A percentile compares a stretch with the other conserved stretches of the same genome.
Conservation (phyloP, 306 rosid genomes). For the Oxytropis ochrocephala region DNA sequence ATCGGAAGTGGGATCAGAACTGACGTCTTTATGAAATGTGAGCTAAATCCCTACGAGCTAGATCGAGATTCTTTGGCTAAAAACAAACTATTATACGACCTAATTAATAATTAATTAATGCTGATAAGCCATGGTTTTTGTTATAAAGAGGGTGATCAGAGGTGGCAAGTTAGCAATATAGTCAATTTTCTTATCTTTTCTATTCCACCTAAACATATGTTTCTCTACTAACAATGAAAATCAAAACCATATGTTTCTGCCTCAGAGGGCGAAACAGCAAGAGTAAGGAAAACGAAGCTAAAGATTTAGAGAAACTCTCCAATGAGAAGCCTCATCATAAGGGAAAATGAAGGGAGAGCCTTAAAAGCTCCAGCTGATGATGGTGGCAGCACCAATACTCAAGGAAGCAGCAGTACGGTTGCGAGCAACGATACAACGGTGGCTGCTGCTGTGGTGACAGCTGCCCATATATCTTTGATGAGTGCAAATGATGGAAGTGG, state of each 20-base stretch:
- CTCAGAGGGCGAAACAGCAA: slow-evolving; percentile 22
- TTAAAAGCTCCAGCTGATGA: slow-evolving; percentile 10
- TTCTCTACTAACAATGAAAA: slow-evolving; percentile 32
- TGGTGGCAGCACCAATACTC: slow-evolving; percentile 16
- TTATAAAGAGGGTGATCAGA: not conserved
- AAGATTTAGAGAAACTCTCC: slow-evolving; percentile 28
- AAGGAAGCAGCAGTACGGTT: not conserved
- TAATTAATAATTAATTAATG: slow-evolving; percentile 23
- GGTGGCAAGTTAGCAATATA: not conserved
- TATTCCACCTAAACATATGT: not conserved
- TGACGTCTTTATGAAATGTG: no score
- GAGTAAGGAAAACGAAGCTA: slow-evolving; percentile 25
- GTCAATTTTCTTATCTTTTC: not conserved
- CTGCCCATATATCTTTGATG: slow-evolving; percentile 20
- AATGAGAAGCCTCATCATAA: slow-evolving; percentile 17
- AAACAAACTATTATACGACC: not conserved
- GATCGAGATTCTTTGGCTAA: no score
- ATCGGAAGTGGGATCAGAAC: no score
- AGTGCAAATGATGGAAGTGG: slow-evolving; percentile 28
- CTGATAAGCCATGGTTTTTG: not conserved
- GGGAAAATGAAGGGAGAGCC: slow-evolving; percentile 14
- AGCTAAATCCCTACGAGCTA: no score
- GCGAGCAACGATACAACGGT: slow-evolving; percentile 23
- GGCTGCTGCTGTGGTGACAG: slow-evolving; percentile 17
- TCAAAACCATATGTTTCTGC: slow-evolving; percentile 52